A percentile compares a stretch with the other conserved stretches of the same genome.
phyloP scores from a whole-genome alignment of 176 grass and related monocot genomes.

The Areca catechu region DNA sequence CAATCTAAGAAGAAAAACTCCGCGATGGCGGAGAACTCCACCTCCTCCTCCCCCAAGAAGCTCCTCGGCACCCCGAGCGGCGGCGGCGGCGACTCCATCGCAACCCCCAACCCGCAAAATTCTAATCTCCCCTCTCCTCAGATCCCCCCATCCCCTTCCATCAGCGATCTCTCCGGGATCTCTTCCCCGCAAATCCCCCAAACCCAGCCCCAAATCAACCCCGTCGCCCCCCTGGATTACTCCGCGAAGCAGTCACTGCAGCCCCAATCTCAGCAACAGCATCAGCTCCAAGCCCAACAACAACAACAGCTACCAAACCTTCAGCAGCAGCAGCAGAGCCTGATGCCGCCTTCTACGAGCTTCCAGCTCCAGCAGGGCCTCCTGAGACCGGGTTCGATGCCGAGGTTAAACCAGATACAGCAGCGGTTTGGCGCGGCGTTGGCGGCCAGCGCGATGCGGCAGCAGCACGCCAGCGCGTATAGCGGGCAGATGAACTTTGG shows the following conservation, averaged over 20 bases:
- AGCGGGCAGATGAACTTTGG: conserved; percentile 73
- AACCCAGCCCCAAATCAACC: conserved; percentile 27
- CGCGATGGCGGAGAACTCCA: conserved; percentile 50
- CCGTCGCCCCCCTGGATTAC: conserved; percentile 19
- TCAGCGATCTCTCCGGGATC: conserved; percentile 32
- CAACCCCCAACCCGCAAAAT: conserved; percentile 46
- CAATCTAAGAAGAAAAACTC: not conserved
- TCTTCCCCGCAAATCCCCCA: conserved; percentile 39
- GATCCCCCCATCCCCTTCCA: conserved; percentile 52
- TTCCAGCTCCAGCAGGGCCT: conserved; percentile 12
- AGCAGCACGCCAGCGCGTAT: conserved; percentile 47
- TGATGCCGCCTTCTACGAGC: not conserved
- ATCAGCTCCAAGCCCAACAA: conserved; percentile 44
- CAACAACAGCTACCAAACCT: conserved; percentile 5
- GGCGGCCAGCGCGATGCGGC: conserved; percentile 20
- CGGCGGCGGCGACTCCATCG: conserved; percentile 2
- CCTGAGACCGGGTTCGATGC: conserved; percentile 17
- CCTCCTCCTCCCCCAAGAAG: conserved; percentile 41
- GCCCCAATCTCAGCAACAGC: conserved; percentile 47
- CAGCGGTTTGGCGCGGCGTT: conserved; percentile 48
- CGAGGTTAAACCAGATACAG: conserved; percentile 17
- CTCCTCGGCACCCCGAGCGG: conserved; percentile 26
- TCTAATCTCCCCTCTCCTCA: not conserved
- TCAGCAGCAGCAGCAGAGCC: conserved; percentile 19
- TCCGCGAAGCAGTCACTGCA: conserved; percentile 20